Evolutionary conservation across 2,329 filamentous ascomycete species (phyloP).

Genomic region (Erysiphe neolycopersici): DNA sequence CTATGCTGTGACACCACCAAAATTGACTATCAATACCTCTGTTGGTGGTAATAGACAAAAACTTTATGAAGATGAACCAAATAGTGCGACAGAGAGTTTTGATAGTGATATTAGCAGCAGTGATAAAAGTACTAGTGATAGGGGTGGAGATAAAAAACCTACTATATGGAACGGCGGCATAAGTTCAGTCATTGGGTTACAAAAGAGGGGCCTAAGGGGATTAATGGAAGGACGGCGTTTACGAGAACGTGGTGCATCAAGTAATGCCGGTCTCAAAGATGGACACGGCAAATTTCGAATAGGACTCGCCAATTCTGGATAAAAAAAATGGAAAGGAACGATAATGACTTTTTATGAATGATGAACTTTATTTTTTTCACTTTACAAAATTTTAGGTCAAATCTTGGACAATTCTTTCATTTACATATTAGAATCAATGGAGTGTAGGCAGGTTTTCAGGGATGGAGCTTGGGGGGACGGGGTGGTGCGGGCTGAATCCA

Average conservation of each 20-base stretch:
- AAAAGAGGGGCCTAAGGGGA: slow-evolving; percentile 75
- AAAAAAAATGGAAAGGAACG: too few relatives aligned
- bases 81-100: slow-evolving; percentile 9
- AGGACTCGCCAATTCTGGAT: slow-evolving; percentile 2
- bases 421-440: too few relatives aligned
- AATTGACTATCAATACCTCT: slow-evolving; percentile 23
- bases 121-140: slow-evolving; percentile 11
- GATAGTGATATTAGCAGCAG: slow-evolving; percentile 9
- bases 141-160: slow-evolving; percentile 10
- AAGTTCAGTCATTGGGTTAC: slow-evolving; percentile 76
- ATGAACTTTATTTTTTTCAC: too few relatives aligned
- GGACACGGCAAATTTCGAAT: slow-evolving; percentile 1
- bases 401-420: too few relatives aligned
- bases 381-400: too few relatives aligned
- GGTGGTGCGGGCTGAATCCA: too few relatives aligned
- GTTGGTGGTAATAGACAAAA: slow-evolving; percentile 14
- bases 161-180: slow-evolving; percentile 62
- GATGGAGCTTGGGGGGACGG: too few relatives aligned
- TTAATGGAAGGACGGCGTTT: slow-evolving; percentile 84
- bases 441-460: too few relatives aligned
- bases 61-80: slow-evolving; percentile 14
- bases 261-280: slow-evolving; percentile 9
- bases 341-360: too few relatives aligned
- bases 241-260: slow-evolving; percentile 34
- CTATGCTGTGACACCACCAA: background rate